Percentiles rank a stretch among this genome's conserved stretches.
Evolutionary conservation across 2,329 filamentous ascomycete genomes (phyloP).

Genomic region (Fusarium sp.): DNA sequence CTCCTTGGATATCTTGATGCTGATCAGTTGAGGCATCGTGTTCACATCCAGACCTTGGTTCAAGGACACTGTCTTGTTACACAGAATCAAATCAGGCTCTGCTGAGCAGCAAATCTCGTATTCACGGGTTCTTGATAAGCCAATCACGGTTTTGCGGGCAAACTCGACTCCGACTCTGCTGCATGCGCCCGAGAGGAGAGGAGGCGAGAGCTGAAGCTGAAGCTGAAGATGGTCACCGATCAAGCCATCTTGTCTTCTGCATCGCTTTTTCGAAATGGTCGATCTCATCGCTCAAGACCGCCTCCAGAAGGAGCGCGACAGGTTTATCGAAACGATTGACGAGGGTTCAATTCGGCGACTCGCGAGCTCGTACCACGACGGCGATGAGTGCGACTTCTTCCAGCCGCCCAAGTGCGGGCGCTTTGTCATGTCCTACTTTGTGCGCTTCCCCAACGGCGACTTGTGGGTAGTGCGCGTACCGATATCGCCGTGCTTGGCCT

Average conservation of each 20-base stretch:
- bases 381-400: constrained; percentile 28
- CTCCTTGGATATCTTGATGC: not conserved
- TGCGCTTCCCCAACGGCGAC: constrained; percentile 17
- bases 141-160: not conserved
- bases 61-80: not conserved
- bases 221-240: not conserved
- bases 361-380: constrained; percentile 28
- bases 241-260: not conserved
- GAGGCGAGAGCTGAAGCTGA: not conserved
- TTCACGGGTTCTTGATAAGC: not conserved
- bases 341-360: constrained; percentile 14
- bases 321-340: constrained; percentile 22
- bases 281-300: constrained; percentile 1
- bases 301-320: constrained; percentile 11
- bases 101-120: not conserved
- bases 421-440: constrained; percentile 37
- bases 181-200: not conserved
- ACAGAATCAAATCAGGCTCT: not conserved
- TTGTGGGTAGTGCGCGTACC: constrained; percentile 32
- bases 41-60: not conserved
- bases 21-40: not conserved
- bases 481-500: constrained; percentile 10
- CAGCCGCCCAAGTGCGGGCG: constrained; percentile 20
- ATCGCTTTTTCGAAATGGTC: not conserved
- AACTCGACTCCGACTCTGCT: not conserved